These are phyloP conservation scores for Tetrapisispora phaffii DNA, from an alignment of 805 yeast species.

Conservation along the genomic window DNA sequence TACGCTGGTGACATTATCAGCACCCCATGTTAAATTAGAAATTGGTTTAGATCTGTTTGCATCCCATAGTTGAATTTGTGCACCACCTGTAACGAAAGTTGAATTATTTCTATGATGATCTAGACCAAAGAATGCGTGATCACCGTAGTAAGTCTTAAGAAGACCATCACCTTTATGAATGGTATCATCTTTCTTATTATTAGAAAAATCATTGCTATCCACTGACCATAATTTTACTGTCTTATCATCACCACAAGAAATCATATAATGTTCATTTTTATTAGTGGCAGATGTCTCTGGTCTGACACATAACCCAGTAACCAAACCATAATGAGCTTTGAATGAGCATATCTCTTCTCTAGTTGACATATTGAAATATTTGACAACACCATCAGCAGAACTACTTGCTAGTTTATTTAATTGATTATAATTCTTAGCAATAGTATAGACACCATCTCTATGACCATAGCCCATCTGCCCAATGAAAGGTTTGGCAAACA, in stretches of 20 bases:
- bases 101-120: constrained; percentile 76
- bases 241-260: constrained; percentile 88
- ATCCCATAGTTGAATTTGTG: constrained; percentile 88
- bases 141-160: constrained; percentile 71
- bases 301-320: constrained; percentile 73
- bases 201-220: constrained; percentile 39
- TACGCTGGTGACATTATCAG: constrained; percentile 76
- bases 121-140: constrained; percentile 70
- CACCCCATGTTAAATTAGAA: constrained; percentile 87
- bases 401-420: constrained; percentile 80
- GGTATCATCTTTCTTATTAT: constrained; percentile 25
- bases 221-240: constrained; percentile 85
- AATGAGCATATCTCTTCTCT: constrained; percentile 67
- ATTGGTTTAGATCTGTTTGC: constrained; percentile 65
- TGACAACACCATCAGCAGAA: constrained; percentile 89
- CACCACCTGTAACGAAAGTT: constrained; percentile 86
- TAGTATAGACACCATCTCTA: constrained; percentile 81
- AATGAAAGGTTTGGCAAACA: constrained; percentile 95
- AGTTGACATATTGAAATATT: constrained; percentile 84
- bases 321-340: constrained; percentile 85
- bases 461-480: constrained; percentile 95
- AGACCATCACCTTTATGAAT: constrained; percentile 41
- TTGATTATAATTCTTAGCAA: constrained; percentile 66
- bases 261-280: constrained; percentile 35
- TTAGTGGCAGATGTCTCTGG: constrained; percentile 31